A percentile compares a stretch with the other conserved stretches of the same genome.
These are phyloP conservation scores for Epipyxis sp. DNA, from an alignment of 108 stramenopile species.

Conservation along the genomic window DNA sequence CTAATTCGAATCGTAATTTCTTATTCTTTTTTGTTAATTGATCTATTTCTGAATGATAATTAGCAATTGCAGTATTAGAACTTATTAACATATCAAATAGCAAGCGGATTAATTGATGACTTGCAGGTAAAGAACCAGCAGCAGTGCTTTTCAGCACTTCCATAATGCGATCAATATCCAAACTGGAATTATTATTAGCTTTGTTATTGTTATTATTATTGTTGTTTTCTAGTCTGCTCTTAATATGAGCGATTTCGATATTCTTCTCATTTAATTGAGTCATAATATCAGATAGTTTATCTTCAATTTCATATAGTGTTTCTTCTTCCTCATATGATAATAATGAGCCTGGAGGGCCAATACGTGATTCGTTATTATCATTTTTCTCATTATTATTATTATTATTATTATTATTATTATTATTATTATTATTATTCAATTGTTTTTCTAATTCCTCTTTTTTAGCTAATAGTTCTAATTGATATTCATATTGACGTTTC, in stretches of 20 bases:
- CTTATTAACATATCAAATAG: slow-evolving; percentile 12
- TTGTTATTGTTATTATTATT: too few species aligned
- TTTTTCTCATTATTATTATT: not conserved
- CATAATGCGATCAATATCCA: not conserved
- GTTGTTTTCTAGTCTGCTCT: too few species aligned
- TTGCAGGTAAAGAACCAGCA: slow-evolving; percentile 11
- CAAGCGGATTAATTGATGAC: slow-evolving; percentile 1
- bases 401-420: not conserved
- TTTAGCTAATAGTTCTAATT: not conserved
- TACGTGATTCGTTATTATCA: not conserved
- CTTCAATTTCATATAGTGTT: not conserved
- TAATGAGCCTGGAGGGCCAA: not conserved
- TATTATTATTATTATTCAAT: too few species aligned
- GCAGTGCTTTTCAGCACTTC: not conserved
- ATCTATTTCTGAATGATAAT: not conserved
- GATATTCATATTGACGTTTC: slow-evolving; percentile 23
- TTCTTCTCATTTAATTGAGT: not conserved
- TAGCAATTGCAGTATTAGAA: not conserved
- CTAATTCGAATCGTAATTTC: not conserved
- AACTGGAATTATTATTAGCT: not conserved
- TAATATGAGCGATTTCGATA: too few species aligned
- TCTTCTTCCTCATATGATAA: not conserved
- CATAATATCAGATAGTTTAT: not conserved
- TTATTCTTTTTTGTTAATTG: not conserved
- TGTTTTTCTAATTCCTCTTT: not conserved